phyloP scores from a whole-genome alignment of 2,329 filamentous ascomycete genomes.

The Clonostachys byssicola region DNA sequence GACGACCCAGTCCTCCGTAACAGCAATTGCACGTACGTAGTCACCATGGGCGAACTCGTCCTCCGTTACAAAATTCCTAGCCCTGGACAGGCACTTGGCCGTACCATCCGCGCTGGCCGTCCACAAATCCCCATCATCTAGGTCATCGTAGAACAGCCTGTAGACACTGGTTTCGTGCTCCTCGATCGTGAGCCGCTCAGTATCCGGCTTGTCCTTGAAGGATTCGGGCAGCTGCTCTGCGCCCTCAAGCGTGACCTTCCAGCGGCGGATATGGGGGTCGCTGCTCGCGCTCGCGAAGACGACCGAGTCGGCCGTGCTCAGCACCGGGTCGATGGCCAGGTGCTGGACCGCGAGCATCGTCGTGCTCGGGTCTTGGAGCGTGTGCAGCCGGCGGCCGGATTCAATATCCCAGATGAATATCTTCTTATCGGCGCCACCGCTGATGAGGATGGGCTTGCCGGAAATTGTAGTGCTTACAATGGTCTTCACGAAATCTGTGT shows the following conservation, averaged over 20 bases:
- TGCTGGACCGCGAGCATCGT: slow-evolving; percentile 76
- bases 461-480: slow-evolving; percentile 59
- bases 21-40: slow-evolving; percentile 79
- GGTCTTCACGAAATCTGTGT: slow-evolving; percentile 88
- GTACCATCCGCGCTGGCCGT: slow-evolving; percentile 91
- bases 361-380: slow-evolving; percentile 68
- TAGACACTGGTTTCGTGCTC: slow-evolving; percentile 92
- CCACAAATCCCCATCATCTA: slow-evolving; percentile 73
- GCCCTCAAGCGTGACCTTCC: slow-evolving; percentile 54
- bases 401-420: slow-evolving; percentile 79
- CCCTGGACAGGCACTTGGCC: slow-evolving; percentile 71
- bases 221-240: slow-evolving; percentile 51
- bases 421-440: slow-evolving; percentile 73
- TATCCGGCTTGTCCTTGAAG: slow-evolving; percentile 30
- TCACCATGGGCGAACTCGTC: slow-evolving; percentile 77
- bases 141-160: slow-evolving; percentile 67
- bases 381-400: slow-evolving; percentile 66
- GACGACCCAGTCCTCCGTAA: slow-evolving; percentile 73
- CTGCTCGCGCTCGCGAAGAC: slow-evolving; percentile 77
- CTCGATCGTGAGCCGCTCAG: slow-evolving; percentile 51
- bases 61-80: slow-evolving; percentile 65
- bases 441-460: slow-evolving; percentile 62
- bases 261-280: slow-evolving; percentile 74
- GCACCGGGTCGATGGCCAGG: slow-evolving; percentile 68
- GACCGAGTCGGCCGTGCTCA: slow-evolving; percentile 42